phyloP scores from a whole-genome alignment of 2,329 filamentous ascomycete genomes.

The Elsinoe ampelina region DNA sequence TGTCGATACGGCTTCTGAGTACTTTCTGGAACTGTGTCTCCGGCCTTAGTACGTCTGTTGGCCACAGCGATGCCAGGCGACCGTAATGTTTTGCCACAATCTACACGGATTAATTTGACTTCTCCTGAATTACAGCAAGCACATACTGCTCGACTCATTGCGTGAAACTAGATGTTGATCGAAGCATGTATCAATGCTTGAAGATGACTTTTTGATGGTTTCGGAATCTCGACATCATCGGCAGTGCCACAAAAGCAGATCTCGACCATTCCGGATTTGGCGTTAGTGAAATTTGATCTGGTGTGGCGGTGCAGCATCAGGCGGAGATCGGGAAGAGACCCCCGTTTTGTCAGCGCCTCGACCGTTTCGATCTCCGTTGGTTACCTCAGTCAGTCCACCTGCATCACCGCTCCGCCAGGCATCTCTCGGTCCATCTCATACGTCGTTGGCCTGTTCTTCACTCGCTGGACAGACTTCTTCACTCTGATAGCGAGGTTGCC shows the following conservation, averaged over 20 bases:
- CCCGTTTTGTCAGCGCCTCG: slow-evolving; percentile 1
- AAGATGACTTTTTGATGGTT: slow-evolving; percentile 10
- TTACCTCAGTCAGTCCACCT: slow-evolving; percentile 7
- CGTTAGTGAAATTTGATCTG: slow-evolving; percentile 1
- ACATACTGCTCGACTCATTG: slow-evolving; percentile 5
- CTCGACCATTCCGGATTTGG: background rate
- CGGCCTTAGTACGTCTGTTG: slow-evolving; percentile 41
- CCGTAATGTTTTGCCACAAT: slow-evolving; percentile 40
- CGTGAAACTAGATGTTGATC: background rate
- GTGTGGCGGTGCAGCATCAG: slow-evolving; percentile 2
- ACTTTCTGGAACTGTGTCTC: slow-evolving; percentile 36
- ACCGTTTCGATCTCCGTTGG: slow-evolving; percentile 2
- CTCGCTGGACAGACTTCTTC: background rate
- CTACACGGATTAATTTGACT: slow-evolving; percentile 13
- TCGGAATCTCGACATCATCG: slow-evolving; percentile 8
- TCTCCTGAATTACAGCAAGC: no score
- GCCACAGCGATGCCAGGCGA: slow-evolving; percentile 42
- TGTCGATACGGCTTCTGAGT: slow-evolving; percentile 34
- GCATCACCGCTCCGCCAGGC: background rate
- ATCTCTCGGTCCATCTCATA: background rate
- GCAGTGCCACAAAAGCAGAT: slow-evolving; percentile 2
- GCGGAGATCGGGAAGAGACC: background rate
- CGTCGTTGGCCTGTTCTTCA: background rate
- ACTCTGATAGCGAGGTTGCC: background rate
- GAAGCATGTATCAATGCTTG: background rate